A percentile compares a stretch with the other conserved stretches of the same genome.
phyloP scores from a whole-genome alignment of 129 eudicot species.

The Tagetes erecta region DNA sequence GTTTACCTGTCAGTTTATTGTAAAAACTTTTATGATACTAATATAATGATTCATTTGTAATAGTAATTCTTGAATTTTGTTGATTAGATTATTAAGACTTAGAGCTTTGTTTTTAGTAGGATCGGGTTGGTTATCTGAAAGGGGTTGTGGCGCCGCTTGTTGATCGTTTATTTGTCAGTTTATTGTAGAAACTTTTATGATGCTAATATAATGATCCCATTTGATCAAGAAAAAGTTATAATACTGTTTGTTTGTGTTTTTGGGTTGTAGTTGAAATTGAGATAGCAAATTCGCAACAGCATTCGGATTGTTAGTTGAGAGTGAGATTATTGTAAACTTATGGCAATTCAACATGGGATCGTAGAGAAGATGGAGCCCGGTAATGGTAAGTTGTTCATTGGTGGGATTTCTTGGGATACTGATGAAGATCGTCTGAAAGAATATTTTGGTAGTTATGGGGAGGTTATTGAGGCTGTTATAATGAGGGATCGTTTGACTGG shows the following conservation, averaged over 20 bases:
- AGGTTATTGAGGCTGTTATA: constrained; percentile 73
- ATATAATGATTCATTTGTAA: no score
- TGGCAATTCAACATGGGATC: constrained; percentile 37
- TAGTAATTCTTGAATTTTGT: neutral
- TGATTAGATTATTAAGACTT: neutral
- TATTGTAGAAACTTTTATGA: no score
- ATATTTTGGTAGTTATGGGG: constrained; percentile 69
- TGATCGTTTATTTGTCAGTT: no score
- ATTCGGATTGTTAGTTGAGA: constrained; percentile 15
- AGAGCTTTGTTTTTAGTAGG: no score
- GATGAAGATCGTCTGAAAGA: constrained; percentile 75
- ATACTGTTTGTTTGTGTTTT: neutral
- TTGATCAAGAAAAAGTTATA: no score
- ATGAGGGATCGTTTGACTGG: constrained; percentile 87
- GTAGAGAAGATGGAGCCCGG: constrained; percentile 63
- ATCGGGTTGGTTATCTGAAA: no score
- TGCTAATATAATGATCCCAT: no score
- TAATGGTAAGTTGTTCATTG: constrained; percentile 78
- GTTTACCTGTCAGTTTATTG: no score
- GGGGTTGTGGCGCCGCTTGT: no score
- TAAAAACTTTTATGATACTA: no score
- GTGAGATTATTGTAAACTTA: constrained; percentile 19
- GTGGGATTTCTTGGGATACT: constrained; percentile 95
- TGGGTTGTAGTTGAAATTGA: constrained; percentile 26
- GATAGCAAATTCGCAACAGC: neutral